Percentiles rank a stretch among this genome's conserved stretches.
Conservation (phyloP, 495 filamentous ascomycete species). For the Echria macrotheca region DNA sequence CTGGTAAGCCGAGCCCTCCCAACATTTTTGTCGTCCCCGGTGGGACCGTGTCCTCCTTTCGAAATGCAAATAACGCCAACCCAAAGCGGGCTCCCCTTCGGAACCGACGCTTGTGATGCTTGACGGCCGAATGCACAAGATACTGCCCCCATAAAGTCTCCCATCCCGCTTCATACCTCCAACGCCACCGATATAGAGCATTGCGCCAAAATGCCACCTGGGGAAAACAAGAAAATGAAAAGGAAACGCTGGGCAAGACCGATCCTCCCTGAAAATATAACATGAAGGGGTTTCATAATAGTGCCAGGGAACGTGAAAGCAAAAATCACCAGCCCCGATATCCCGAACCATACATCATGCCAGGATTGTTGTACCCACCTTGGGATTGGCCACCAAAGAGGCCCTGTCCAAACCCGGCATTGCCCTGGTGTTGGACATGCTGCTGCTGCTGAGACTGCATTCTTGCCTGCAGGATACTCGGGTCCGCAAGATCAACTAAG, state of each 20-base stretch:
- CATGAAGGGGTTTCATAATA: too few species aligned
- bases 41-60: constrained; percentile 8
- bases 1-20: too few species aligned
- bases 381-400: constrained; percentile 86
- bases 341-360: constrained; percentile 78
- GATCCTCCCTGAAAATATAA: too few species aligned
- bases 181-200: constrained; percentile 30
- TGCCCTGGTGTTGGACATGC: constrained; percentile 71
- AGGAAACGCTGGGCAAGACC: too few species aligned
- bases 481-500: constrained; percentile 99
- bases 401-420: constrained; percentile 77
- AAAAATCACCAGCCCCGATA: constrained; percentile 64
- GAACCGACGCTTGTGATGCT: constrained; percentile 23
- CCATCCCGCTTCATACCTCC: constrained; percentile 15
- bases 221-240: too few species aligned
- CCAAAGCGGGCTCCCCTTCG: constrained; percentile 14
- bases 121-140: constrained; percentile 16
- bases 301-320: too few species aligned
- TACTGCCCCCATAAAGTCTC: constrained; percentile 14
- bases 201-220: constrained; percentile 32
- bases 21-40: too few species aligned
- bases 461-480: constrained; percentile 97
- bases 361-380: constrained; percentile 97
- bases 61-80: constrained; percentile 33
- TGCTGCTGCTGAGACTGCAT: constrained; percentile 84